Conservation (phyloP, 352 stramenopile species). For the Peronosclerospora sorghi region DNA sequence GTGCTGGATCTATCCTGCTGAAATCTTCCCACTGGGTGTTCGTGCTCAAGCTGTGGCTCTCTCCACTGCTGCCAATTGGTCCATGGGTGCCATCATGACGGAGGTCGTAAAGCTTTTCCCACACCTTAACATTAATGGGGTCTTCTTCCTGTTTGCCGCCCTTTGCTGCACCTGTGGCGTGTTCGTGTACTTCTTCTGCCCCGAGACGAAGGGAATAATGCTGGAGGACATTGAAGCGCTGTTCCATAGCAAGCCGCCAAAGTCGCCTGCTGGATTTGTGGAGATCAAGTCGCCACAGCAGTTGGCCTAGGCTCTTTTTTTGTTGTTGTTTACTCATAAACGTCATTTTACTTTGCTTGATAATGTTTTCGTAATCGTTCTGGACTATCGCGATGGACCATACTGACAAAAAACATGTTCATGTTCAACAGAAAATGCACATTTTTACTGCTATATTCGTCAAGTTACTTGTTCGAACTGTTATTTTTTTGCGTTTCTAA, state of each 20-base stretch:
- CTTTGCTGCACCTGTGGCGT: conserved; percentile 27
- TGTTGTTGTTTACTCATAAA: too few relatives aligned
- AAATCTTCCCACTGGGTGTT: conserved; percentile 46
- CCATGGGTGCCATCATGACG: conserved; percentile 32
- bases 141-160: conserved; percentile 41
- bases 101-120: conserved; percentile 20
- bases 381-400: too few relatives aligned
- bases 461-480: too few relatives aligned
- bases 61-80: conserved; percentile 25
- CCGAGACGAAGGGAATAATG: conserved; percentile 32
- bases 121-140: conserved; percentile 31
- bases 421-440: too few relatives aligned
- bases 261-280: conserved; percentile 18
- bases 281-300: conserved; percentile 16
- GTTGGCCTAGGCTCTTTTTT: not conserved
- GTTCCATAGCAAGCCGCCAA: conserved; percentile 21
- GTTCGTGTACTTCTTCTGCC: conserved; percentile 36
- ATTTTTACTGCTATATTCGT: too few relatives aligned
- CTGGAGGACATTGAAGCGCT: conserved; percentile 33
- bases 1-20: conserved; percentile 40
- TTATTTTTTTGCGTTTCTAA: too few relatives aligned
- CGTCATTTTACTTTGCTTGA: too few relatives aligned
- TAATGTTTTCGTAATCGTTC: too few relatives aligned
- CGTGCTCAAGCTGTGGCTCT: conserved; percentile 9
- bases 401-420: too few relatives aligned